Evolutionary conservation across 1,284 basidiomycete genomes (phyloP), one percentile per base, ranked within the genome.

Genomic region (Cryptococcus hybrid): DNA sequence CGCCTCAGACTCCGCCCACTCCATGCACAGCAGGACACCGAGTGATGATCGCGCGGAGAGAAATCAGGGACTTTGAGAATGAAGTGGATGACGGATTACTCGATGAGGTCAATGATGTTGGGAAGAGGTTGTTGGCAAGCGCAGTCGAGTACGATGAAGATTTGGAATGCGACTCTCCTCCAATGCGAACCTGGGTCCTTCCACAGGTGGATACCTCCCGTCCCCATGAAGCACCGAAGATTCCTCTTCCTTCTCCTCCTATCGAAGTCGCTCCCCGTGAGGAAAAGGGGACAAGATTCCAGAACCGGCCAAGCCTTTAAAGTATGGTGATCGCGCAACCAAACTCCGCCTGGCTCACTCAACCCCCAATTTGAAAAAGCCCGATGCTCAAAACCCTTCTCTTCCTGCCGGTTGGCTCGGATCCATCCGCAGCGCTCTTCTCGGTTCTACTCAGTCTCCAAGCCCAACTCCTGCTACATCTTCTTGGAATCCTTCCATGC

Each of bases 321-420:
- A 69, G 43, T 69, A 71, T 42, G 69, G 59, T 7, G 67, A 71
- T 42, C 52, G 69, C 50, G 69, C 69, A 3, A 67, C 63, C 5
- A 61, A 62, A 45, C 52, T 71, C 5, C 57, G 69, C 1, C 57
- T 68, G 43, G 68, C 67, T 1, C 63, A 66, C 47, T 72, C 70
- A 0, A 67, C 68, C 3, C 70, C 70, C 9, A 51, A 54, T 8
- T 49, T 72, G 39, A 51, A 57, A 36, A 55, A 56, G 40, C 39
- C 62, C 24, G 58, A 55, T 8, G n/a, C 50, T 8, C 37, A 51
- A 30, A 11, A 43, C 37, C 47, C 54, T 12, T 54, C 57, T 13
- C 43, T 61, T 11, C 60, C 60, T 11, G 54, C 58, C 42, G 60
- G 58, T 18, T 72, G 69, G 70, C 54, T 67, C 12, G 66, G 61